phyloP scores from a whole-genome alignment of 768 basidiomycete species.

The Thelephora ganbajun region DNA sequence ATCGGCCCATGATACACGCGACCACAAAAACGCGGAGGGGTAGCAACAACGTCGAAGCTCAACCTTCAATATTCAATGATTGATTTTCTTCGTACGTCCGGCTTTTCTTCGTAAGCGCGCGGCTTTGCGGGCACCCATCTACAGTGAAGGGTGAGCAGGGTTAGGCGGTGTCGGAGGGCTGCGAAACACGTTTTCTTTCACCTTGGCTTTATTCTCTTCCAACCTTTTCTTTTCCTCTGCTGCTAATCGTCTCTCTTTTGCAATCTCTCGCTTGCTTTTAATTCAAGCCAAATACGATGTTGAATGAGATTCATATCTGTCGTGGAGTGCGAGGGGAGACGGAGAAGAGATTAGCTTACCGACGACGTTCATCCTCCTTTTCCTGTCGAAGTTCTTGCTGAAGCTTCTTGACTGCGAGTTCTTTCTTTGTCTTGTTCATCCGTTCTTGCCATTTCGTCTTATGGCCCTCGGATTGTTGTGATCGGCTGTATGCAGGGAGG shows the following conservation, averaged over 20 bases:
- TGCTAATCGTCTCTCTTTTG: constrained; percentile 54
- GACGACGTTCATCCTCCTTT: constrained; percentile 50
- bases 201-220: constrained; percentile 55
- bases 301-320: background rate
- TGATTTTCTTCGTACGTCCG: constrained; percentile 71
- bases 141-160: constrained; percentile 2
- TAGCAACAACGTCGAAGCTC: background rate
- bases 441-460: constrained; percentile 62
- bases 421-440: constrained; percentile 53
- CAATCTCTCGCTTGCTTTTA: constrained; percentile 50
- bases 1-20: no score
- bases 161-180: background rate
- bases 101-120: constrained; percentile 58
- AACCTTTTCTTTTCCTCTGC: constrained; percentile 55
- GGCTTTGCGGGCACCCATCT: constrained; percentile 77
- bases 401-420: constrained; percentile 59
- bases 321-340: background rate
- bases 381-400: constrained; percentile 64
- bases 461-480: constrained; percentile 49
- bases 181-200: constrained; percentile 40
- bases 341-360: constrained; percentile 25
- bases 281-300: background rate
- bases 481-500: constrained; percentile 33
- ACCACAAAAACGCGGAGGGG: background rate
- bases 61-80: constrained; percentile 52